Percentiles rank a stretch among this genome's conserved stretches.
Evolutionary conservation across 441 rosid genomes (phyloP).

Genomic region (Gossypium trilobum): DNA sequence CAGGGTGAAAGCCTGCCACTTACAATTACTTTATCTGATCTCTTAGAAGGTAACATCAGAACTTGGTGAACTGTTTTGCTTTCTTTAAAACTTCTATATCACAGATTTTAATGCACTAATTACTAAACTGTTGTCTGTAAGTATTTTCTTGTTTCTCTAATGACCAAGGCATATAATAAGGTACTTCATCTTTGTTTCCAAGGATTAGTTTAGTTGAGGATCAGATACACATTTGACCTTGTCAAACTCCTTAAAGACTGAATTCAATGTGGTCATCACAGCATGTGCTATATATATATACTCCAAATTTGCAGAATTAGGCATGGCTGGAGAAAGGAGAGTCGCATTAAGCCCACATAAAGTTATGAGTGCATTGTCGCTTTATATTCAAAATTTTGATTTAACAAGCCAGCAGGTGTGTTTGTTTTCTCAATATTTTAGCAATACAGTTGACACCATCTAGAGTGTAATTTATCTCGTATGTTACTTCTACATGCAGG

Average conservation of each 20-base stretch:
- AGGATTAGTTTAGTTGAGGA: background rate
- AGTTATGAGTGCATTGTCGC: constrained; percentile 67
- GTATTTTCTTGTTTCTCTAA: background rate
- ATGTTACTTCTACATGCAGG: constrained; percentile 34
- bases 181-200: background rate
- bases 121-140: background rate
- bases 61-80: background rate
- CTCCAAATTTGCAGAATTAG: constrained; percentile 36
- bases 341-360: constrained; percentile 47
- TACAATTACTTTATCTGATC: constrained; percentile 46
- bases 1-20: constrained; percentile 47
- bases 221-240: background rate
- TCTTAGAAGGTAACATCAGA: constrained; percentile 46
- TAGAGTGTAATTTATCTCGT: constrained; percentile 18
- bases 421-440: constrained; percentile 5
- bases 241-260: constrained; percentile 4
- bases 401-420: constrained; percentile 72
- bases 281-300: background rate
- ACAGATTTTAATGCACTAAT: background rate
- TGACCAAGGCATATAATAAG: background rate
- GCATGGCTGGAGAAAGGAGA: constrained; percentile 27
- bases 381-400: constrained; percentile 52
- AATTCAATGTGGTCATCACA: background rate
- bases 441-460: background rate
- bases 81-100: background rate